Conservation (phyloP, 2,329 filamentous ascomycete genomes). For the Alternaria brassicae region DNA sequence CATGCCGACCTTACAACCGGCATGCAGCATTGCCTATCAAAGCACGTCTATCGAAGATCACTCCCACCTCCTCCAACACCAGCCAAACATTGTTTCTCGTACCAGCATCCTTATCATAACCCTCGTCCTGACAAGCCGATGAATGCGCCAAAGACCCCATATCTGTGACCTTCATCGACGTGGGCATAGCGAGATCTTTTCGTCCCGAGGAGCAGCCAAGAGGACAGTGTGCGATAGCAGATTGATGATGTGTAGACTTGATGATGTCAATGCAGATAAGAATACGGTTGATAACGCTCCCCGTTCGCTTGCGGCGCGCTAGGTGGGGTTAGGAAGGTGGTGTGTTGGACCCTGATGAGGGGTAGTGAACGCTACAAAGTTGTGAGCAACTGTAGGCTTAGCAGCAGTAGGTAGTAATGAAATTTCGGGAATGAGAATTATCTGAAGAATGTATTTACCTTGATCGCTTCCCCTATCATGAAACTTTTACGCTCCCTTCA, state of each 20-base stretch:
- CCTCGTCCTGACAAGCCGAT: conserved; percentile 6
- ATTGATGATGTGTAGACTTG: not conserved
- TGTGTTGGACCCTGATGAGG: conserved; percentile 4
- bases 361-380: conserved; percentile 2
- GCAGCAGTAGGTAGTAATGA: not conserved
- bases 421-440: not conserved
- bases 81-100: not conserved
- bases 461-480: not conserved
- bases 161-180: conserved; percentile 2
- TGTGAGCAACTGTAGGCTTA: not conserved
- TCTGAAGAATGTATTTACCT: not conserved
- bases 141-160: not conserved
- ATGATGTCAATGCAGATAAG: conserved; percentile 14
- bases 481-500: not conserved
- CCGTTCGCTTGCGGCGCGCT: conserved; percentile 7
- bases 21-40: not conserved
- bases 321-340: conserved; percentile 16
- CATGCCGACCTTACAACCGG: conserved; percentile 9
- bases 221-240: not conserved
- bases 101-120: conserved; percentile 7
- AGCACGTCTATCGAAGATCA: conserved; percentile 3
- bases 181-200: conserved; percentile 1
- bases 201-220: not conserved
- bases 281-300: not conserved
- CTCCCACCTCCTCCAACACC: not conserved